Conservation (phyloP, 805 yeast species). For the Yamadazyma philogaea region DNA sequence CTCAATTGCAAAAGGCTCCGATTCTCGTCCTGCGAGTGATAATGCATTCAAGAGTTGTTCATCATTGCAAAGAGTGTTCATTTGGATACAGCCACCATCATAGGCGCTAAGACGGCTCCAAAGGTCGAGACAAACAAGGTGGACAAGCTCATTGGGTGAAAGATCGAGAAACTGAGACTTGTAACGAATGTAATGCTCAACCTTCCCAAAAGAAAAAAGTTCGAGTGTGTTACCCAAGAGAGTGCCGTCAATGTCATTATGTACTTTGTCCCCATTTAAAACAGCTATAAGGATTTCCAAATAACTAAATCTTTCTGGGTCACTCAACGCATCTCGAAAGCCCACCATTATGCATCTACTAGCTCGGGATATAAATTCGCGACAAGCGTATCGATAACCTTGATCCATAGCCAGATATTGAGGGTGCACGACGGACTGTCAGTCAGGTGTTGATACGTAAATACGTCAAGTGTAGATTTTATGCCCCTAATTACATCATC, state of each 20-base stretch:
- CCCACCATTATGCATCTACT: background rate
- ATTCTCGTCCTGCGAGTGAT: background rate
- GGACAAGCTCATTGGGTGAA: constrained; percentile 15
- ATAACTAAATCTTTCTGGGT: constrained; percentile 1
- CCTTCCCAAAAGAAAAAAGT: constrained; percentile 38
- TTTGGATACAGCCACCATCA: constrained; percentile 10
- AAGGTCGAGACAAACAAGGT: constrained; percentile 29
- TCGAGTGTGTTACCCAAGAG: constrained; percentile 20
- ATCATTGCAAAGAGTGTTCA: constrained; percentile 16
- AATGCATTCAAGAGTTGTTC: background rate
- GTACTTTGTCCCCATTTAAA: background rate
- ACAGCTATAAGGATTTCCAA: background rate
- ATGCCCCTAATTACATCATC: constrained; percentile 17
- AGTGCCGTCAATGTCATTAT: background rate
- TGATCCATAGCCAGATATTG: constrained; percentile 13
- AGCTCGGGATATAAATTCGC: constrained; percentile 23
- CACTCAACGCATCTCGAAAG: background rate
- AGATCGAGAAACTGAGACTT: constrained; percentile 15
- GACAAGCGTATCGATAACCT: constrained; percentile 20
- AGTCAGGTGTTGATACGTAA: background rate
- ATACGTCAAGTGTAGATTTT: constrained; percentile 3
- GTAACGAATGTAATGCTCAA: constrained; percentile 22
- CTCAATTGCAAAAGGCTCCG: constrained; percentile 10
- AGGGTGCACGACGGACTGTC: background rate
- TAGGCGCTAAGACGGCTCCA: constrained; percentile 15